These are phyloP conservation scores for Tulasnella sp. DNA, from an alignment of 768 basidiomycete genomes.

Conservation along the genomic window DNA sequence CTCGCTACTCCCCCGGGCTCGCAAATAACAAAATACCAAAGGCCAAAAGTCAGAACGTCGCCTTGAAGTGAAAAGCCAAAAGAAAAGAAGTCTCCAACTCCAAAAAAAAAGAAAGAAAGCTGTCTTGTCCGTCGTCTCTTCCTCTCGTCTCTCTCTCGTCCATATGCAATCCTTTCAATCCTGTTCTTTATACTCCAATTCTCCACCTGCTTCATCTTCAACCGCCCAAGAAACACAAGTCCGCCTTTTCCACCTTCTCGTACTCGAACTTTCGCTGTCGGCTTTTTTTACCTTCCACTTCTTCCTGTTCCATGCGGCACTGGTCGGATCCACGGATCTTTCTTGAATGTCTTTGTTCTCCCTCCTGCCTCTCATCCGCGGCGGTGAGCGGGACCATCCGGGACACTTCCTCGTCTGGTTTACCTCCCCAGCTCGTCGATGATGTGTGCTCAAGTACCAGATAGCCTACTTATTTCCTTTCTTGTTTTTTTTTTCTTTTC, in stretches of 20 bases:
- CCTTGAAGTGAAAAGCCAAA: not conserved
- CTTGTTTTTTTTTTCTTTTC: slow-evolving; percentile 25
- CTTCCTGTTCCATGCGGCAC: slow-evolving; percentile 21
- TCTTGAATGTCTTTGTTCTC: not conserved
- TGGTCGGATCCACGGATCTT: not conserved
- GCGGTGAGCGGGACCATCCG: not conserved
- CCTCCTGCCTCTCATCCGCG: not conserved
- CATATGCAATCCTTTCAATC: slow-evolving; percentile 7
- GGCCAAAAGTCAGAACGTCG: not conserved
- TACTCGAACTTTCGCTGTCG: slow-evolving; percentile 22
- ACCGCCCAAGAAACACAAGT: not conserved
- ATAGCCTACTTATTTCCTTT: slow-evolving; percentile 11
- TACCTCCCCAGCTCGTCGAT: not conserved
- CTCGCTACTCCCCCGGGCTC: not conserved
- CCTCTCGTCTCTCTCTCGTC: not conserved
- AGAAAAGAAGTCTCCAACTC: not conserved
- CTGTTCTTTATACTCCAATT: slow-evolving; percentile 7
- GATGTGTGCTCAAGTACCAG: not conserved
- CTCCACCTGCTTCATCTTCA: not conserved
- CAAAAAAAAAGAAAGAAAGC: not conserved
- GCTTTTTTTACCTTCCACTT: slow-evolving; percentile 25
- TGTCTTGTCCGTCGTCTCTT: not conserved
- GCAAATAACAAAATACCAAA: not conserved
- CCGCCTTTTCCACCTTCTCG: slow-evolving; percentile 14
- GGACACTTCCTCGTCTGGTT: not conserved